These are phyloP conservation scores for Pilobolus umbonatus DNA, from an alignment of 192 early-diverging fungal genomes.

Conservation along the genomic window DNA sequence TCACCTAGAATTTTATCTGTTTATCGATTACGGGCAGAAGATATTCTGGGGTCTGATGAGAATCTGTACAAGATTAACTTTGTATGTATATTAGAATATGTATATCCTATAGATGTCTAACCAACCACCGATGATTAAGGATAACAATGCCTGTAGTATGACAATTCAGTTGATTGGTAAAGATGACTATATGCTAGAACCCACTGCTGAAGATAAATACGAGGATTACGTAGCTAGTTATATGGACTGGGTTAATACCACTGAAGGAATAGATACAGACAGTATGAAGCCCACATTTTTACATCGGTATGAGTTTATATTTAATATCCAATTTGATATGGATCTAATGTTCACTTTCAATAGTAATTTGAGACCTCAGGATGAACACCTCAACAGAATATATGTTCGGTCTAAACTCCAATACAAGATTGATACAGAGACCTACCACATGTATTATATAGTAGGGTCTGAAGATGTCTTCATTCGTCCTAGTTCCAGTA, in stretches of 20 bases:
- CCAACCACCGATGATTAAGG: conserved; percentile 10
- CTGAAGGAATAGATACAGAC: conserved; percentile 63
- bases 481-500: conserved; percentile 37
- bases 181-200: conserved; percentile 57
- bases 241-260: conserved; percentile 75
- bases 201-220: conserved; percentile 89
- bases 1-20: conserved; percentile 27
- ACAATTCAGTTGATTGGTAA: conserved; percentile 55
- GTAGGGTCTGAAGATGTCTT: conserved; percentile 93
- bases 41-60: conserved; percentile 34
- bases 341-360: not conserved
- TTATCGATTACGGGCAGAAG: conserved; percentile 31
- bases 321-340: not conserved
- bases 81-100: conserved; percentile 21
- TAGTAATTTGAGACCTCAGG: conserved; percentile 16
- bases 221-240: conserved; percentile 94
- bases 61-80: conserved; percentile 35
- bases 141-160: conserved; percentile 69
- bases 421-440: conserved; percentile 95
- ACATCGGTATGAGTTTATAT: conserved; percentile 46
- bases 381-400: conserved; percentile 50
- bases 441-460: conserved; percentile 97
- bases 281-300: conserved; percentile 70
- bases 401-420: conserved; percentile 77
- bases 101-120: not conserved